Evolutionary conservation across 331 rosid genomes (phyloP).

Genomic region (Acacia concinna): DNA sequence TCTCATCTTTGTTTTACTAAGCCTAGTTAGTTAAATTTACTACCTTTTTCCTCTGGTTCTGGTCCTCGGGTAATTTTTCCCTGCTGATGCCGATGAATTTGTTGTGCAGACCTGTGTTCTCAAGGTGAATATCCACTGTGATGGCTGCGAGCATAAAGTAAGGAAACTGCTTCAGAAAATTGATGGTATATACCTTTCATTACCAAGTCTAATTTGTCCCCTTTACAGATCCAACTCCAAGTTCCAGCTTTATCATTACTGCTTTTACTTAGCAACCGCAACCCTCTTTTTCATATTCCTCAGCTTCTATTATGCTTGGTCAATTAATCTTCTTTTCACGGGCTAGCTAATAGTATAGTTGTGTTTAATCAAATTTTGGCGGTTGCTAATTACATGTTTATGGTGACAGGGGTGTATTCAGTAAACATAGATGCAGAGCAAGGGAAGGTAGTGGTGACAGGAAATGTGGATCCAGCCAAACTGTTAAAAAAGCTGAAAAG

Average conservation of each 20-base stretch:
- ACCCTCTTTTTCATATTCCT: neutral
- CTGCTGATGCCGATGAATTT: slow-evolving; percentile 21
- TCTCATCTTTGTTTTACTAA: neutral
- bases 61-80: neutral
- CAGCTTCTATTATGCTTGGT: neutral
- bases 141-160: slow-evolving; percentile 82
- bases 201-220: neutral
- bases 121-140: slow-evolving; percentile 81
- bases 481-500: slow-evolving; percentile 71
- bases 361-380: neutral
- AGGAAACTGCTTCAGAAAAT: slow-evolving; percentile 82
- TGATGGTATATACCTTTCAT: slow-evolving; percentile 53
- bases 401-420: slow-evolving; percentile 62
- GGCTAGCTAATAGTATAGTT: neutral
- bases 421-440: slow-evolving; percentile 79
- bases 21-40: neutral
- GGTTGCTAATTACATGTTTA: neutral
- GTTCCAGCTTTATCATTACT: neutral
- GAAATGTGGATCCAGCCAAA: slow-evolving; percentile 64
- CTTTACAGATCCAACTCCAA: neutral
- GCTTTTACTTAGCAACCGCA: neutral
- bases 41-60: neutral
- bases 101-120: slow-evolving; percentile 62
- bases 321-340: neutral
- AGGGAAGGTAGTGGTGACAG: slow-evolving; percentile 77